Percentiles rank a stretch among this genome's conserved stretches.
Conservation (phyloP, 345 rosid genomes). For the Lepidium sativum region DNA sequence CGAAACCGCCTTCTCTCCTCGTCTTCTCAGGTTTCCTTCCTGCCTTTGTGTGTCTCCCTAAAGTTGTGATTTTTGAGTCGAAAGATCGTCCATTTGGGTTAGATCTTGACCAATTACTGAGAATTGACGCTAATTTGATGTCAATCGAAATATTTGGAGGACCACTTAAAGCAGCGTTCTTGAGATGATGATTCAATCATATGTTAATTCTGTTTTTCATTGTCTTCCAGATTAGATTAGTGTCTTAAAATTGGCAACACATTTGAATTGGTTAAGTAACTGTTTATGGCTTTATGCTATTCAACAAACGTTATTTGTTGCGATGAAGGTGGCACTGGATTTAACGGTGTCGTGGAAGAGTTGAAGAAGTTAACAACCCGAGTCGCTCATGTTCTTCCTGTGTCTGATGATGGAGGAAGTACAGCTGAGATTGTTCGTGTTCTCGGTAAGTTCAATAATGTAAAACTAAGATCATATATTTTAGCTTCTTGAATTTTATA, state of each 20-base stretch:
- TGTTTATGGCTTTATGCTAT: neutral
- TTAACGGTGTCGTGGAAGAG: constrained; percentile 90
- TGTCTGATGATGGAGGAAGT: constrained; percentile 95
- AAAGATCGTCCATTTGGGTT: neutral
- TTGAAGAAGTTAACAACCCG: constrained; percentile 73
- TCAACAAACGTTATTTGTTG: neutral
- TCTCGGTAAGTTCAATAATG: constrained; percentile 41
- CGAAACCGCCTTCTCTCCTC: constrained; percentile 60
- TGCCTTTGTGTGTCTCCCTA: neutral
- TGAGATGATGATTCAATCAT: neutral
- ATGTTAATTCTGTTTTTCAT: neutral
- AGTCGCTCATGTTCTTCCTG: constrained; percentile 90
- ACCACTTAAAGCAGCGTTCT: neutral
- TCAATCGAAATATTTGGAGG: neutral
- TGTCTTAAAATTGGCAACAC: neutral
- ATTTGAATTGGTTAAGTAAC: neutral
- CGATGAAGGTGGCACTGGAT: constrained; percentile 76
- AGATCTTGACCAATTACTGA: neutral
- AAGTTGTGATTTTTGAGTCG: neutral
- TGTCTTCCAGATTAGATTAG: neutral
- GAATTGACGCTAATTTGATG: neutral
- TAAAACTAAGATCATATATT: neutral
- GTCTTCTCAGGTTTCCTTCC: constrained; percentile 66
- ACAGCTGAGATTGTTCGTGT: constrained; percentile 98
- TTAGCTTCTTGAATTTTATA: neutral